Percentiles rank a stretch among this genome's conserved stretches.
Evolutionary conservation across 2,329 filamentous ascomycete genomes (phyloP).

Genomic region (Colletotrichum liriopes): DNA sequence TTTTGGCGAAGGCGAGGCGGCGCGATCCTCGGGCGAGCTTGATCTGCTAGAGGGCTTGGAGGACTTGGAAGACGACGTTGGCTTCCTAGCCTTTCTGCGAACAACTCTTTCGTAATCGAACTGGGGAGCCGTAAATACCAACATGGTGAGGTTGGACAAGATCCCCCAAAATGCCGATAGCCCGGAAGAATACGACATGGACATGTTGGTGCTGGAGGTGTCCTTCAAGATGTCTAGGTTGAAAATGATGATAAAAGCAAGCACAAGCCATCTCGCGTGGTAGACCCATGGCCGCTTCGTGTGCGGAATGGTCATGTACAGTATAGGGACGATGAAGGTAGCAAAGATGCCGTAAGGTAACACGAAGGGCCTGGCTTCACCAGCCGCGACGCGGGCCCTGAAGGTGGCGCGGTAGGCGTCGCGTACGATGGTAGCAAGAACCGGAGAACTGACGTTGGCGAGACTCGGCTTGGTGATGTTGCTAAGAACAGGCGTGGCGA

Average conservation of each 20-base stretch:
- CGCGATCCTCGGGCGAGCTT: constrained; percentile 13
- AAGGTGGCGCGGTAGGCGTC: constrained; percentile 56
- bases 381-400: constrained; percentile 54
- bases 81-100: constrained; percentile 49
- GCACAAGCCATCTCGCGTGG: constrained; percentile 64
- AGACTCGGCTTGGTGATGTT: constrained; percentile 29
- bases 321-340: constrained; percentile 63
- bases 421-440: constrained; percentile 45
- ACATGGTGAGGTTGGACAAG: constrained; percentile 63
- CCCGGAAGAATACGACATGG: constrained; percentile 65
- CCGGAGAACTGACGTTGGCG: constrained; percentile 34
- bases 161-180: constrained; percentile 67
- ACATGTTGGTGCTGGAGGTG: constrained; percentile 67
- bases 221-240: constrained; percentile 59
- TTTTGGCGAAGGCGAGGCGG: background rate
- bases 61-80: constrained; percentile 17
- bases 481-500: constrained; percentile 21
- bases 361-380: constrained; percentile 63
- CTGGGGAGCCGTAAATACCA: constrained; percentile 71
- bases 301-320: constrained; percentile 73
- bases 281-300: constrained; percentile 65
- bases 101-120: constrained; percentile 69
- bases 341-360: constrained; percentile 67
- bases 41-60: constrained; percentile 15
- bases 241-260: constrained; percentile 60